phyloP scores from a whole-genome alignment of 1,284 basidiomycete genomes.

The Inonotus hispidus region DNA sequence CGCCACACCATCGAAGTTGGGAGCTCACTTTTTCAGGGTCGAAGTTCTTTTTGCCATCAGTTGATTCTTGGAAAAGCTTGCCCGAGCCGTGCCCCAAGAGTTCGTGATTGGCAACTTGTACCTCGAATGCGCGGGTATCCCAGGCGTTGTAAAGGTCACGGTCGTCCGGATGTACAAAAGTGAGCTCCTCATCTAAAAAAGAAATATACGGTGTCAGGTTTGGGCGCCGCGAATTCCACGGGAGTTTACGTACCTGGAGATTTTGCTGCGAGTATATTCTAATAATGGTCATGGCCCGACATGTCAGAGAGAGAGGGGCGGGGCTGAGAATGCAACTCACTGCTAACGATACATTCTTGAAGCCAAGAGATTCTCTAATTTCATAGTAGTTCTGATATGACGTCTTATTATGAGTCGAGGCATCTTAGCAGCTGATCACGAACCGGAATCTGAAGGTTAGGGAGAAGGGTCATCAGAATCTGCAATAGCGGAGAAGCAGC shows the following conservation, averaged over 20 bases:
- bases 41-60: constrained; percentile 75
- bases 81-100: constrained; percentile 77
- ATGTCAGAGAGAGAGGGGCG: neutral
- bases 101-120: constrained; percentile 85
- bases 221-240: neutral
- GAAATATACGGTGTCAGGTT: neutral
- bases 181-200: constrained; percentile 60
- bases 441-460: constrained; percentile 53
- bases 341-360: constrained; percentile 78
- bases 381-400: constrained; percentile 65
- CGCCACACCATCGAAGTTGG: constrained; percentile 5
- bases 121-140: constrained; percentile 73
- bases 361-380: constrained; percentile 71
- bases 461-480: neutral
- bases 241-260: constrained; percentile 51
- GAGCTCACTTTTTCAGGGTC: constrained; percentile 51
- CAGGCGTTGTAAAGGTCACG: constrained; percentile 65
- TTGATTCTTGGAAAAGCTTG: constrained; percentile 71
- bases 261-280: constrained; percentile 81
- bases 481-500: neutral
- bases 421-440: constrained; percentile 23
- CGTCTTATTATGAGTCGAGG: neutral
- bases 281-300: neutral
- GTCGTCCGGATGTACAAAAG: constrained; percentile 75
- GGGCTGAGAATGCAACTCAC: constrained; percentile 33